These are phyloP conservation scores for Malbranchea zuffiana DNA, from an alignment of 2,329 filamentous ascomycete species.

Conservation along the genomic window DNA sequence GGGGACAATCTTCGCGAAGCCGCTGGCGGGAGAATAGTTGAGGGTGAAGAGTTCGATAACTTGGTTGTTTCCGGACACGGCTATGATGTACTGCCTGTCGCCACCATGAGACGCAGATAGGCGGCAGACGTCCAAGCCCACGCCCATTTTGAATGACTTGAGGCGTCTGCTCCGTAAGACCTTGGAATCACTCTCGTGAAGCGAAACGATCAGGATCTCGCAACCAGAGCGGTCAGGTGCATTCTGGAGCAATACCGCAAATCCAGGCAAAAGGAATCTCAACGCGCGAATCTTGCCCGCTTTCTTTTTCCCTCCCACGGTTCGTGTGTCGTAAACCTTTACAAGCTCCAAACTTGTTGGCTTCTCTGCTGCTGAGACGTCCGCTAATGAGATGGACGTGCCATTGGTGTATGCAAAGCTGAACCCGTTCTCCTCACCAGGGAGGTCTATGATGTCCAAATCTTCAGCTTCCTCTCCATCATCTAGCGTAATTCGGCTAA, in stretches of 20 bases:
- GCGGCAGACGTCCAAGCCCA: constrained; percentile 64
- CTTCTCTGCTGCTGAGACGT: constrained; percentile 42
- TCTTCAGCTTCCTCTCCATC: constrained; percentile 43
- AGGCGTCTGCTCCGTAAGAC: constrained; percentile 48
- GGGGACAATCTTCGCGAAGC: constrained; percentile 38
- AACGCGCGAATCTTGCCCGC: constrained; percentile 47
- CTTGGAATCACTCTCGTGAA: constrained; percentile 29
- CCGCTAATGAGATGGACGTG: constrained; percentile 59
- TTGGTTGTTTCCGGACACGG: constrained; percentile 67
- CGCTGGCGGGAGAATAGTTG: constrained; percentile 47
- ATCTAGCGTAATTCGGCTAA: constrained; percentile 43
- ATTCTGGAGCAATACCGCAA: constrained; percentile 48
- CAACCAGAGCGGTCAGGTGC: constrained; percentile 43
- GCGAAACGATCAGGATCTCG: constrained; percentile 42
- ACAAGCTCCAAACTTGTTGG: constrained; percentile 31
- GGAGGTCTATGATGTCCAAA: constrained; percentile 30
- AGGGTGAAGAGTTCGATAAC: constrained; percentile 69
- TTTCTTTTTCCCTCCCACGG: constrained; percentile 29
- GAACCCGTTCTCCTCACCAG: constrained; percentile 41
- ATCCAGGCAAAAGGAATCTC: constrained; percentile 44
- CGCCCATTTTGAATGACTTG: constrained; percentile 58
- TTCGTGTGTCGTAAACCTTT: constrained; percentile 10
- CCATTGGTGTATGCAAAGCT: constrained; percentile 70
- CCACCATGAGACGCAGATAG: constrained; percentile 49
- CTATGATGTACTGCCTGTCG: constrained; percentile 67